These are phyloP conservation scores for Sungouiozyma intestinalis DNA, from an alignment of 805 yeast genomes.

Conservation along the genomic window DNA sequence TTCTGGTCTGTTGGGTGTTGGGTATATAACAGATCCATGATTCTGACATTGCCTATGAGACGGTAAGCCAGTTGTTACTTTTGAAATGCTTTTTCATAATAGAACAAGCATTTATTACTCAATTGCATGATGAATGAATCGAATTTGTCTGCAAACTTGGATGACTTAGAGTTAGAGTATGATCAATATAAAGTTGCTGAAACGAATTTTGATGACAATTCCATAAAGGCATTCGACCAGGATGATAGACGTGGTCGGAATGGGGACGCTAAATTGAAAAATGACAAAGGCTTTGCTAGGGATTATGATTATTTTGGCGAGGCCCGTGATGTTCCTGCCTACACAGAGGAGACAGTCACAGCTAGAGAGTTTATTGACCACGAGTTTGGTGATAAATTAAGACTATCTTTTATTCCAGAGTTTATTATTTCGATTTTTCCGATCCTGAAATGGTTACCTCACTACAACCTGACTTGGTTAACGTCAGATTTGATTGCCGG, in stretches of 20 bases:
- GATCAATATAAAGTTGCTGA: slow-evolving; percentile 17
- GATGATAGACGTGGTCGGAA: background rate
- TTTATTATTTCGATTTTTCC: slow-evolving; percentile 69
- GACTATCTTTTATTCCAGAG: slow-evolving; percentile 29
- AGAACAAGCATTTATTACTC: background rate
- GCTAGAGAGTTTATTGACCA: slow-evolving; percentile 17
- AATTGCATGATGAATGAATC: background rate
- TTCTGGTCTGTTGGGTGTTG: too few species aligned
- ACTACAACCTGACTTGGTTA: slow-evolving; percentile 73
- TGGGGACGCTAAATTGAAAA: background rate
- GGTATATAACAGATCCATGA: too few species aligned
- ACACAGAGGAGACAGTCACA: slow-evolving; percentile 14
- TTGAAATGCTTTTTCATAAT: too few species aligned
- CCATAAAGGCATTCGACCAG: background rate
- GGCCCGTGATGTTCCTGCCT: slow-evolving; percentile 8
- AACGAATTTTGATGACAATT: background rate
- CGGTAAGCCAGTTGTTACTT: too few species aligned
- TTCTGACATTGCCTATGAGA: too few species aligned
- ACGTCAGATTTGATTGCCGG: slow-evolving; percentile 84
- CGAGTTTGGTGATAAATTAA: slow-evolving; percentile 9
- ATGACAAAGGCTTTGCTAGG: background rate
- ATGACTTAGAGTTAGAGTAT: slow-evolving; percentile 22
- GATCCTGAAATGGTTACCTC: slow-evolving; percentile 70
- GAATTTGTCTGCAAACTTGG: slow-evolving; percentile 9
- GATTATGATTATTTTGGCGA: background rate